phyloP scores from a whole-genome alignment of 768 basidiomycete genomes.

The Suillus alpinus region DNA sequence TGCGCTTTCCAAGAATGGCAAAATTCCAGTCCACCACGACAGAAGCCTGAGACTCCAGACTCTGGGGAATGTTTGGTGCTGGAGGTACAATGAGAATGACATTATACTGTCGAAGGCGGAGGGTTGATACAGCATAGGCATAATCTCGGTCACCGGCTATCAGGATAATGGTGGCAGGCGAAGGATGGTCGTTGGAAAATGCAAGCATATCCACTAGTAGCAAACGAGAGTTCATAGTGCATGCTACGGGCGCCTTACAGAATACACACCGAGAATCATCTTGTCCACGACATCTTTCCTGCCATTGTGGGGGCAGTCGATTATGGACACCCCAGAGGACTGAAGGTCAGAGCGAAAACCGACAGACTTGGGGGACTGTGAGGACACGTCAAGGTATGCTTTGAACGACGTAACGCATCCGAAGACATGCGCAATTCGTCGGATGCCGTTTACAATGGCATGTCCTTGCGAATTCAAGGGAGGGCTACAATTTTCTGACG shows the following conservation, averaged over 20 bases:
- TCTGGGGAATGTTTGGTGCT: constrained; percentile 35
- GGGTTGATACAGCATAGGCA: constrained; percentile 55
- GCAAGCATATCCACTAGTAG: constrained; percentile 67
- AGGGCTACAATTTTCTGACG: constrained; percentile 30
- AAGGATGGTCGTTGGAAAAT: constrained; percentile 57
- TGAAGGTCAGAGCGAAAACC: constrained; percentile 41
- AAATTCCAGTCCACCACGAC: constrained; percentile 48
- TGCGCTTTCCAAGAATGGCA: constrained; percentile 34
- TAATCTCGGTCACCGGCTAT: constrained; percentile 72
- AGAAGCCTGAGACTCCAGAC: constrained; percentile 55
- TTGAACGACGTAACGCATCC: constrained; percentile 50
- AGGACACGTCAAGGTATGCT: constrained; percentile 52
- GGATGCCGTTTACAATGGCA: constrained; percentile 42
- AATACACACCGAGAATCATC: constrained; percentile 42
- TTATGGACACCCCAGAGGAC: constrained; percentile 42
- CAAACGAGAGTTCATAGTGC: constrained; percentile 3
- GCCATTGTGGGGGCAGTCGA: constrained; percentile 34
- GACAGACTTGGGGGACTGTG: constrained; percentile 32
- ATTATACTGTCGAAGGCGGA: constrained; percentile 52
- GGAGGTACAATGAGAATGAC: constrained; percentile 49
- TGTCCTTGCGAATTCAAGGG: constrained; percentile 31
- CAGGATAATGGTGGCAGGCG: constrained; percentile 54
- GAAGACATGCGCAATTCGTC: constrained; percentile 42
- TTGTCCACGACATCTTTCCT: constrained; percentile 42
- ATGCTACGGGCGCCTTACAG: not conserved